A percentile compares a stretch with the other conserved stretches of the same genome.
These are phyloP conservation scores for Ambrosiella xylebori DNA, from an alignment of 2,329 filamentous ascomycete species.

Conservation along the genomic window DNA sequence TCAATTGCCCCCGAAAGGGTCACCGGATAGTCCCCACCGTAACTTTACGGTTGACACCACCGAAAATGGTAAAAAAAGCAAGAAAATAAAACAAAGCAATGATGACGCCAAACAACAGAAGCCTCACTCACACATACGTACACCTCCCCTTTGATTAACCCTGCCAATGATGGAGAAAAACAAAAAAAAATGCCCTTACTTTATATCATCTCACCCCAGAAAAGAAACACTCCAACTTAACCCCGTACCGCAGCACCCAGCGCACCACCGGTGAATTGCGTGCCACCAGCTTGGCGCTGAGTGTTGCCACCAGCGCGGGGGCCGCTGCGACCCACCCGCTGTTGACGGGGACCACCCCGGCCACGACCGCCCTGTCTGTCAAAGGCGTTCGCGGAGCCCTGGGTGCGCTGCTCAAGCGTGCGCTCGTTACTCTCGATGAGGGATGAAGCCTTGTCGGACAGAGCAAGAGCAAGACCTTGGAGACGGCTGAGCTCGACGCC, in stretches of 20 bases:
- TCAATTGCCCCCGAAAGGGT: too few relatives aligned
- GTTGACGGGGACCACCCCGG: slow-evolving; percentile 50
- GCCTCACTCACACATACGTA: neutral
- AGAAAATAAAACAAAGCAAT: neutral
- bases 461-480: slow-evolving; percentile 82
- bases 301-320: slow-evolving; percentile 38
- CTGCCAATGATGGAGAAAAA: neutral
- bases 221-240: slow-evolving; percentile 20
- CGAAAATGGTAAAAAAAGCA: neutral
- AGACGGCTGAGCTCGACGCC: slow-evolving; percentile 92
- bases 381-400: slow-evolving; percentile 88
- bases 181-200: neutral
- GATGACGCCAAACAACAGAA: slow-evolving; percentile 4
- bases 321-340: slow-evolving; percentile 29
- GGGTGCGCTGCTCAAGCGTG: slow-evolving; percentile 89
- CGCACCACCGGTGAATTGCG: slow-evolving; percentile 68
- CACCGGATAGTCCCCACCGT: too few relatives aligned
- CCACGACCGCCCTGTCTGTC: slow-evolving; percentile 75
- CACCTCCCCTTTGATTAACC: neutral
- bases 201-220: neutral
- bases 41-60: too few relatives aligned
- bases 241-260: slow-evolving; percentile 51
- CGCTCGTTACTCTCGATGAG: slow-evolving; percentile 97
- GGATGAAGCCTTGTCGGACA: slow-evolving; percentile 89
- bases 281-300: slow-evolving; percentile 53